Evolutionary conservation across 2,329 filamentous ascomycete species (phyloP).

Genomic region (Kalaharituber pfeilii): DNA sequence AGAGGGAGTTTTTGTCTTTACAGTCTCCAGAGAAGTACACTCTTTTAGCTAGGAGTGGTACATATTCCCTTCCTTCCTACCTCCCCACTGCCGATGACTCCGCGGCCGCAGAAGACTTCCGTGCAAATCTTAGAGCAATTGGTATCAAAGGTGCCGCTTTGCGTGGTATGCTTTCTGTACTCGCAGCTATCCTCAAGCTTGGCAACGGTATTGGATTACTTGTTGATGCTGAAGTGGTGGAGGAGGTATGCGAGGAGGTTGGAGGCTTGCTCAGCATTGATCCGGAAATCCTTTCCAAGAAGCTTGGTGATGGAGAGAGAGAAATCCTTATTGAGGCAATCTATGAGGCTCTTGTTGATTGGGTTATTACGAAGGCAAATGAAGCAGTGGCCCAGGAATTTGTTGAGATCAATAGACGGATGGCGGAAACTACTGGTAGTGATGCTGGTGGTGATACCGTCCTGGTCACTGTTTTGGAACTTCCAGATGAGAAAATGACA

Average conservation of each 20-base stretch:
- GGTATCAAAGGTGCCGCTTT: conserved; percentile 79
- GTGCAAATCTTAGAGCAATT: conserved; percentile 69
- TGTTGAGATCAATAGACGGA: conserved; percentile 44
- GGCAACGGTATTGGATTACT: conserved; percentile 77
- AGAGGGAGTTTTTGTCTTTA: conserved; percentile 73
- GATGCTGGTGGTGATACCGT: conserved; percentile 61
- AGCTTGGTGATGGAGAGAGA: conserved; percentile 71
- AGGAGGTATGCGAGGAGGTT: conserved; percentile 79
- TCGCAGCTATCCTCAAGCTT: conserved; percentile 76
- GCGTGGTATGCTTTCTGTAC: conserved; percentile 64
- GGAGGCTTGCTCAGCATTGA: conserved; percentile 72
- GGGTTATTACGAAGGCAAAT: conserved; percentile 81
- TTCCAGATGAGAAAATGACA: conserved; percentile 61
- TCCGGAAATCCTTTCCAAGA: conserved; percentile 58
- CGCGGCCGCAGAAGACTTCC: conserved; percentile 84
- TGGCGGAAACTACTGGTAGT: conserved; percentile 50
- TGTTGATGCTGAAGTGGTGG: conserved; percentile 66
- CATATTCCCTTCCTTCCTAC: conserved; percentile 71
- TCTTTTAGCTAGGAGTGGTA: conserved; percentile 65
- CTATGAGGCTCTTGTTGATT: conserved; percentile 89
- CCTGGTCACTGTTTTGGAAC: conserved; percentile 70
- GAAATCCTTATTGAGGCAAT: conserved; percentile 66
- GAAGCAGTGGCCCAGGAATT: conserved; percentile 64
- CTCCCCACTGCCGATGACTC: conserved; percentile 83
- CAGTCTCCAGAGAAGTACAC: conserved; percentile 60